phyloP scores from a whole-genome alignment of 768 basidiomycete species.

The Pleurotus ostreatus region DNA sequence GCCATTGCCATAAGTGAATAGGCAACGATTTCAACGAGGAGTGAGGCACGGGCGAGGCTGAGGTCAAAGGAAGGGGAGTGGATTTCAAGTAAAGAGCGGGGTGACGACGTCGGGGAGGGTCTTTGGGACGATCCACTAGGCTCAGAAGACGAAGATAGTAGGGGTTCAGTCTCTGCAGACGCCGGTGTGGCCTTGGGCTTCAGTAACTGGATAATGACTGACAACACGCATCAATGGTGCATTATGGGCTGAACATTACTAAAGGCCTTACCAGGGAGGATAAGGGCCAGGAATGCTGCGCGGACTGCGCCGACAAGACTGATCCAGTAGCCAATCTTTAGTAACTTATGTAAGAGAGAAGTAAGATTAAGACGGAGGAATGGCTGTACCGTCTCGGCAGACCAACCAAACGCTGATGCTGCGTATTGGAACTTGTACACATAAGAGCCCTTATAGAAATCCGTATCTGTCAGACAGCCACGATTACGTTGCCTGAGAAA shows the following conservation, averaged over 20 bases:
- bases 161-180: slow-evolving; percentile 29
- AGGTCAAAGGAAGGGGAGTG: slow-evolving; percentile 62
- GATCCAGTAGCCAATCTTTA: slow-evolving; percentile 74
- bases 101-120: neutral
- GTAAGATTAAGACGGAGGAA: neutral
- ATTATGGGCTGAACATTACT: too few relatives aligned
- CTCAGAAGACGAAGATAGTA: slow-evolving; percentile 24
- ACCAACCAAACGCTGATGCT: slow-evolving; percentile 59
- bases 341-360: neutral
- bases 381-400: slow-evolving; percentile 52
- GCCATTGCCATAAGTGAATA: slow-evolving; percentile 50
- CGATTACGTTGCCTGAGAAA: too few relatives aligned
- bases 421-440: slow-evolving; percentile 65
- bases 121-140: slow-evolving; percentile 7
- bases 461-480: neutral
- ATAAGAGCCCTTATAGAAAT: slow-evolving; percentile 44
- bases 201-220: slow-evolving; percentile 53
- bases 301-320: slow-evolving; percentile 50
- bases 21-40: slow-evolving; percentile 49
- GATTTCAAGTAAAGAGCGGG: slow-evolving; percentile 8
- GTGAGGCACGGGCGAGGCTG: slow-evolving; percentile 56
- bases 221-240: neutral
- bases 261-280: slow-evolving; percentile 54
- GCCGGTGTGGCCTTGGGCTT: slow-evolving; percentile 29
- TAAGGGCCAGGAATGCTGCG: slow-evolving; percentile 48